Base-by-base conservation (phyloP, 2,329 filamentous ascomycete genomes). In the Verticillium klebahnii region DNA sequence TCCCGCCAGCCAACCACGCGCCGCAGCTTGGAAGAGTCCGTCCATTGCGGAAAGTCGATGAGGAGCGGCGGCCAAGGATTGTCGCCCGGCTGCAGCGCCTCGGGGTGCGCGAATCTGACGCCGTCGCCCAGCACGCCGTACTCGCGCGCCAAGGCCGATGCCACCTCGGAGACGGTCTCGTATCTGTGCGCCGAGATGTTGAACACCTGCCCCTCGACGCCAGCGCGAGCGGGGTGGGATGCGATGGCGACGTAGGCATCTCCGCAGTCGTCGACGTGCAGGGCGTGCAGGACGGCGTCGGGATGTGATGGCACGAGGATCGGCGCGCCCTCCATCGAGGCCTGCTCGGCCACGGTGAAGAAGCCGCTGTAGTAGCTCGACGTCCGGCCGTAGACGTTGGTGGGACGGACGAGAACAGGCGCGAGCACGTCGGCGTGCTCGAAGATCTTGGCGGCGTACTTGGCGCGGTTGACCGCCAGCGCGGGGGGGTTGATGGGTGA, bases 261-360 rank as follows among this genome's bases (percentile, higher is more conserved):
- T 2, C 69, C 80, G 56, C 79, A 82, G 64, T 83, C 81, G 64
- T 83, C 80, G 14, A 83, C 72, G 62, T 83, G 80, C 40, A 77
- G 72, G 3, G 75, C 77, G 62, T 83, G 80, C 63, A 80, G 68
- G 36, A 82, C 77, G 15, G 70, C 75, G 19, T 75, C 69, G 0
- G 72, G 70, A 50, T 75, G 65, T 0, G 72, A 68, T 0, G 74
- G 69, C 3, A 82, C 62, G 17, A 67, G 64, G 34, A 80, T 66
- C 1, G 67, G 62, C 2, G 57, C 58, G 2, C 56, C 60, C 1
- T 55, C 31, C 0, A 36, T 36, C 8, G 62, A 60, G 3, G 62
- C 65, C 2, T 65, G 58, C 1, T 69, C 70, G 0, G 74, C 72
- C 34, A 74, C 72, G 23, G 75, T 70, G 62, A 82, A 75, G 14